Conservation (phyloP, 1,139 yeast species). For the Debaryomycetaceae sp. region DNA sequence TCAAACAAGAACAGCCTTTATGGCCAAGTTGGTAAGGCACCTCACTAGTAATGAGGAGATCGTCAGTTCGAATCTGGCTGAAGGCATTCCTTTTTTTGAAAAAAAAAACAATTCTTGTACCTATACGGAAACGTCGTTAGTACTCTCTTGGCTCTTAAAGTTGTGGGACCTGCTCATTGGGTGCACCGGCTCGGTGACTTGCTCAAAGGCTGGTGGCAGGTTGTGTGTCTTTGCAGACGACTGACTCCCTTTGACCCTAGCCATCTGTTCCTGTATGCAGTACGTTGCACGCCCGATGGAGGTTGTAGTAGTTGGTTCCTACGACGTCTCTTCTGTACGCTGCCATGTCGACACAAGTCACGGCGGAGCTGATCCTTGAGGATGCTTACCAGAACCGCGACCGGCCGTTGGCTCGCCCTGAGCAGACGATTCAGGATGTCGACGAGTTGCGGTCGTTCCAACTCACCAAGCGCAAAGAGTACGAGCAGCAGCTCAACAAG, state of each 20-base stretch:
- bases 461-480: conserved; percentile 72
- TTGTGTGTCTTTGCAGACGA: too few relatives aligned
- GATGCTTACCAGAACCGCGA: conserved; percentile 31
- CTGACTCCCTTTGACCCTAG: too few relatives aligned
- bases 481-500: conserved; percentile 78
- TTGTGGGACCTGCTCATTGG: not conserved
- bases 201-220: too few relatives aligned
- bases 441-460: conserved; percentile 79
- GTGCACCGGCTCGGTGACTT: too few relatives aligned
- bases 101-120: not conserved
- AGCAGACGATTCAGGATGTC: conserved; percentile 62
- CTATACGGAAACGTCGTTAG: not conserved
- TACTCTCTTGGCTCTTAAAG: not conserved
- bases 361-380: conserved; percentile 37
- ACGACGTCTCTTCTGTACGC: too few relatives aligned
- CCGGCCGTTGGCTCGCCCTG: conserved; percentile 36
- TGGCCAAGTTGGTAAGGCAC: conserved; percentile 49
- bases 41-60: conserved; percentile 48
- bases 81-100: conserved; percentile 21
- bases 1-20: conserved; percentile 18
- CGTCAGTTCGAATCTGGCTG: conserved; percentile 46
- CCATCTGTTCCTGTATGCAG: too few relatives aligned
- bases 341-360: conserved; percentile 17
- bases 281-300: too few relatives aligned
- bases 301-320: too few relatives aligned